Evolutionary conservation across 192 early-diverging fungal species (phyloP).

Genomic region (Backusella mclennaniae): DNA sequence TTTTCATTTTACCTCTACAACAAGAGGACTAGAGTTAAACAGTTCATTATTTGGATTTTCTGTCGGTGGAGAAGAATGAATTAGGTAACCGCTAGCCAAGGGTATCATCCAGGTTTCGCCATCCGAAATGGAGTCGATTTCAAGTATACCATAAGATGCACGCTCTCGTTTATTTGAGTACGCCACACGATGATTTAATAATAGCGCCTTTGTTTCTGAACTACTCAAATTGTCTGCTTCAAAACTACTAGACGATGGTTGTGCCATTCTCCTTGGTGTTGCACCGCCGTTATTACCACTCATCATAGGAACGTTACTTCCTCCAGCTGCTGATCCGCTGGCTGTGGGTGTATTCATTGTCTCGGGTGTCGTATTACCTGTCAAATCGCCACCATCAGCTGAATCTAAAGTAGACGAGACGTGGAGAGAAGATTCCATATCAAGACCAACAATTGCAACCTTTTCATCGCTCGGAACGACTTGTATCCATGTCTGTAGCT

Average conservation of each 20-base stretch:
- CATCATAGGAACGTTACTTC: slow-evolving; percentile 10
- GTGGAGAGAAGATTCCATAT: slow-evolving; percentile 33
- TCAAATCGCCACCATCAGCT: background rate
- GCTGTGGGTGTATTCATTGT: slow-evolving; percentile 11
- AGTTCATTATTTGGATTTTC: slow-evolving; percentile 44
- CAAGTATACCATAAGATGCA: slow-evolving; percentile 9
- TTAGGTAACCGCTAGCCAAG: slow-evolving; percentile 48
- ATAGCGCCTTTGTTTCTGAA: slow-evolving; percentile 42
- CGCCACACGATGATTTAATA: slow-evolving; percentile 52
- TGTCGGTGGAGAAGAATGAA: slow-evolving; percentile 41
- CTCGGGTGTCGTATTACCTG: slow-evolving; percentile 2
- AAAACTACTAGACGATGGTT: slow-evolving; percentile 15
- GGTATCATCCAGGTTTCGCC: slow-evolving; percentile 43
- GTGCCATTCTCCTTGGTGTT: slow-evolving; percentile 11
- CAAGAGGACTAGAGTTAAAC: slow-evolving; percentile 38
- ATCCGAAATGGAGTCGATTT: slow-evolving; percentile 14
- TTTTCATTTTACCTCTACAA: slow-evolving; percentile 37
- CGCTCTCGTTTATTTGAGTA: slow-evolving; percentile 38
- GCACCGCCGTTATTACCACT: background rate
- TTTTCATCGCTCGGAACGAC: slow-evolving; percentile 24
- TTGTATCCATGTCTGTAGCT: slow-evolving; percentile 38
- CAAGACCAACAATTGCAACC: slow-evolving; percentile 29
- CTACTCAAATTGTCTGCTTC: background rate
- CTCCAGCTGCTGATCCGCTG: background rate
- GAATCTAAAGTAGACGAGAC: background rate